A percentile compares a stretch with the other conserved stretches of the same genome.
These are phyloP conservation scores for Medicago ruthenica DNA, from an alignment of 306 rosid genomes.

Conservation along the genomic window DNA sequence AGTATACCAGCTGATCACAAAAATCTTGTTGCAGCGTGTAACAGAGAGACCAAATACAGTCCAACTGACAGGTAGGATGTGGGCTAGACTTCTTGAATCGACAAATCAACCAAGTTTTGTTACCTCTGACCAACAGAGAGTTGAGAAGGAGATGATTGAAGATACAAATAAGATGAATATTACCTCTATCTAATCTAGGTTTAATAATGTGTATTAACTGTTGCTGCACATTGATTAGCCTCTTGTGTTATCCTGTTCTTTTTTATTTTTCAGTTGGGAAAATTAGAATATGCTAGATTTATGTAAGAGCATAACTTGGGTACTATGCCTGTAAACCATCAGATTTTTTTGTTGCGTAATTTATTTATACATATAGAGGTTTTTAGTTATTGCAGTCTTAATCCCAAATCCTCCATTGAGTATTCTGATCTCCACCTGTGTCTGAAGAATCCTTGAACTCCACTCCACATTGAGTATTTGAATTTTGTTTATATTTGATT, in stretches of 20 bases:
- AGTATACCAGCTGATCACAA: constrained; percentile 23
- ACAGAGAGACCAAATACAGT: constrained; percentile 76
- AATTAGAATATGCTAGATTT: constrained; percentile 15
- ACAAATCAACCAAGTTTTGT: constrained; percentile 92
- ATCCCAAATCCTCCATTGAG: neutral
- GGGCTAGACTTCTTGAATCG: constrained; percentile 97
- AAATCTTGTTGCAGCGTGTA: constrained; percentile 72
- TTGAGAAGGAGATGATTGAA: constrained; percentile 38
- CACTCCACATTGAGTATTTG: neutral
- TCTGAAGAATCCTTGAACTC: neutral
- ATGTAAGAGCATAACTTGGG: neutral
- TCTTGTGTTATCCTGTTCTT: constrained; percentile 9
- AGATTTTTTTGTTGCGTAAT: neutral
- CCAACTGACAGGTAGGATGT: constrained; percentile 75
- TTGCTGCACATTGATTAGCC: constrained; percentile 26
- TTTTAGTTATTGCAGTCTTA: neutral
- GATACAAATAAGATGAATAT: constrained; percentile 41
- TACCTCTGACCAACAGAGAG: constrained; percentile 44
- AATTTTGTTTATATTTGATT: neutral
- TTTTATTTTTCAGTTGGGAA: constrained; percentile 20
- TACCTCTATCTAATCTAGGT: constrained; percentile 42
- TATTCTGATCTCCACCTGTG: neutral
- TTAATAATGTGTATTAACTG: constrained; percentile 7
- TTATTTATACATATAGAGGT: neutral
- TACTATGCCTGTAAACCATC: neutral